A percentile compares a stretch with the other conserved stretches of the same genome.
Conservation (phyloP, 208 protist species). For the Leishmania tropica region DNA sequence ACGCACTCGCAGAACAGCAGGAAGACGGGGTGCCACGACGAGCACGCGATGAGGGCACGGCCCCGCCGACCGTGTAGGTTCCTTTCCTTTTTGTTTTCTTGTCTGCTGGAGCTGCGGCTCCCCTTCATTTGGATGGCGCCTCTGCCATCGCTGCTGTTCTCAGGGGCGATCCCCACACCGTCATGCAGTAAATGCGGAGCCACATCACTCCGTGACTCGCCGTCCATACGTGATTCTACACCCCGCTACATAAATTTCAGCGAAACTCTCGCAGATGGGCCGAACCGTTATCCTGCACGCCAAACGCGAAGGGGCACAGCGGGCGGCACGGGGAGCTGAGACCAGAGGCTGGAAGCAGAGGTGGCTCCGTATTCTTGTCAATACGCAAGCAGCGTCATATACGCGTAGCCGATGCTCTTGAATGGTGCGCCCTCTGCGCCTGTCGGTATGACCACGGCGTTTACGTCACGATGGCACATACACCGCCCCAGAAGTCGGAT, state of each 20-base stretch:
- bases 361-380: neutral
- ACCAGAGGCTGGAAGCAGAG: neutral
- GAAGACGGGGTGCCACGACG: neutral
- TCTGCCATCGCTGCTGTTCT: neutral
- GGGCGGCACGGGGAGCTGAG: neutral
- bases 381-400: neutral
- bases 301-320: neutral
- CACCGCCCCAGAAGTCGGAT: neutral
- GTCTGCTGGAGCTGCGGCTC: neutral
- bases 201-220: neutral
- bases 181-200: neutral
- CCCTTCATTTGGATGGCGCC: neutral
- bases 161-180: too few species aligned
- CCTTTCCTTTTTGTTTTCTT: neutral
- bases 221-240: neutral
- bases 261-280: neutral
- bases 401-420: too few species aligned
- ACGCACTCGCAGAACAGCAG: neutral
- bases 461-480: neutral
- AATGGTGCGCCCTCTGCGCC: neutral
- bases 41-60: neutral
- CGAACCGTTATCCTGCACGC: neutral
- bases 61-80: too few species aligned
- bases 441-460: neutral
- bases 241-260: neutral